Evolutionary conservation across 169 alveolate genomes (phyloP).

Genomic region (Cyclospora cayetanensis): DNA sequence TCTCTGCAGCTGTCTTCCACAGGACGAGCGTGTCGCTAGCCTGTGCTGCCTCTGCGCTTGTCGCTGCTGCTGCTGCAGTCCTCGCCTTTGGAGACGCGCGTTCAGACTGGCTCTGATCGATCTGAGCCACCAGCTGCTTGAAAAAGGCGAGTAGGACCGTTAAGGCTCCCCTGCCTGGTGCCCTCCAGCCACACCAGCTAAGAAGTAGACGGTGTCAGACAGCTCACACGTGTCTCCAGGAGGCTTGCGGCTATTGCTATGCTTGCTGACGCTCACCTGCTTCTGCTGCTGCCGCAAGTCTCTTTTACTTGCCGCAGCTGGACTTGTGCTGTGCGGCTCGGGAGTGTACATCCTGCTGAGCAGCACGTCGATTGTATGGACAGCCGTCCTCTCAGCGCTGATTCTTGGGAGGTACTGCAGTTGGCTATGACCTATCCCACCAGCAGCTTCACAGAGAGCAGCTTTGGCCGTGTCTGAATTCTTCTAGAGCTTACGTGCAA

Average conservation of each 20-base stretch:
- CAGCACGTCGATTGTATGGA: conserved; percentile 55
- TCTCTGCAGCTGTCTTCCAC: conserved; percentile 3
- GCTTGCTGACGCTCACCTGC: neutral
- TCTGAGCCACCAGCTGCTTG: conserved; percentile 68
- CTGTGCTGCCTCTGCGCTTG: neutral
- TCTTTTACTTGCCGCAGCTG: neutral
- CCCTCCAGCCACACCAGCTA: neutral
- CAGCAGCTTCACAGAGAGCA: neutral
- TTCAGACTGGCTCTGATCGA: conserved; percentile 67
- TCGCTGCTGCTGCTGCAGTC: neutral
- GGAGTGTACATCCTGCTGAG: conserved; percentile 27
- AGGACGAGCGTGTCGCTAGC: neutral
- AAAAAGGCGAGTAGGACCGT: conserved; percentile 56
- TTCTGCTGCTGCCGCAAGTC: neutral
- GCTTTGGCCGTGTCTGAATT: no score
- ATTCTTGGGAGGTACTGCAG: conserved; percentile 13
- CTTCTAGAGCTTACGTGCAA: no score
- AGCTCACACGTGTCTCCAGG: neutral
- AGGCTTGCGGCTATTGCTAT: neutral
- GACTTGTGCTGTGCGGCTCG: conserved; percentile 31
- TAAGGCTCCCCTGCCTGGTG: no score
- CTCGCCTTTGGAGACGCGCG: conserved; percentile 68
- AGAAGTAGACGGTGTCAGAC: neutral
- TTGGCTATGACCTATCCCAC: neutral
- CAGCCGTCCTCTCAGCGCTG: neutral